Base-by-base conservation (phyloP, 768 basidiomycete genomes). In the Mycena rebaudengoi region DNA sequence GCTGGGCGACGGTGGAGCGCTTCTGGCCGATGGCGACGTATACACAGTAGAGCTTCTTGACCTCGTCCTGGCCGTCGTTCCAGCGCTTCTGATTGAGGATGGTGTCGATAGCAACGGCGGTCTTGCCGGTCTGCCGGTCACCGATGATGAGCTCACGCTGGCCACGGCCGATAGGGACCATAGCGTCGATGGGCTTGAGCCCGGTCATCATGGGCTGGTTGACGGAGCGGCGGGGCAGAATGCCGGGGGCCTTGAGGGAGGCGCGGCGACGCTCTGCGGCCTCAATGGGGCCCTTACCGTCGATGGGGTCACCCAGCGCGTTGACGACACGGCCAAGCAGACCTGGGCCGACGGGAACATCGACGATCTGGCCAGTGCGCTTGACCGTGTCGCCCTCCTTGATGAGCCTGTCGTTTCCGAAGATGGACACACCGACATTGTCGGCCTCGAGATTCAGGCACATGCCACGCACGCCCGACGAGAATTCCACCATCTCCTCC, bases 401-500 rank as follows among this genome's bases (percentile, higher is more conserved):
- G 89, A 99, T 99, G 85, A 91, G 88, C 87, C 94, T 94, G 82
- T 95, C 93, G 77, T 92, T 92, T 88, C 91, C 92, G 87, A 99
- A 99, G 85, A 99, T 96, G 85, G 98, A 95, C 76, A 99, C 95
- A 95, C 98, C 98, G 86, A 99, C 97, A 75, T 98, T 98, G 91
- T 99, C 98, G 82, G 97, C 95, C 84, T 99, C 98, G 90, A 99
- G 92, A 92, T 99, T 99, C 82, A 99, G 83, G 82, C 96, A 98
- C 98, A 99, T 99, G 87, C 98, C 98, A 79, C 98, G 96, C 74
- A 99, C 90, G 82, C 98, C 98, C 52, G 98, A 99, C 50, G 97
- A 95, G 88, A 99, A 99, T 88, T 99, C 98, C 88, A 99, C 98
- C 98, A 99, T 99, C 90, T 99, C 98, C 84, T 99, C 98, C 83